A percentile compares a stretch with the other conserved stretches of the same genome.
These are phyloP conservation scores for Sporothrix phasma DNA, from an alignment of 2,329 filamentous ascomycete genomes.

Conservation along the genomic window DNA sequence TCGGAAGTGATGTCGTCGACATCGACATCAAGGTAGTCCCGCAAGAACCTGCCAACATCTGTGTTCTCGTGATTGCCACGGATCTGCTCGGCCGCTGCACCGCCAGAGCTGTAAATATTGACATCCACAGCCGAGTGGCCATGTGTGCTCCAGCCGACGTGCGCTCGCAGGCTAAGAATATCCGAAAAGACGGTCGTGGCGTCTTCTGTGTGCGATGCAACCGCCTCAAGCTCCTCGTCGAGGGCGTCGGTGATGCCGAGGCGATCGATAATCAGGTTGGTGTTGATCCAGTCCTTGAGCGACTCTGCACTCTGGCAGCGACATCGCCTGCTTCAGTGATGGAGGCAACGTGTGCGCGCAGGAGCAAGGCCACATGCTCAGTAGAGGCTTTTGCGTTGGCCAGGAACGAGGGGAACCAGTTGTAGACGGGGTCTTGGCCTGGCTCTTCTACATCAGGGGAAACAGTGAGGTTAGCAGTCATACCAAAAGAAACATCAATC, in stretches of 20 bases:
- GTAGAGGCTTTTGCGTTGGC: conserved; percentile 67
- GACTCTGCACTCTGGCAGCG: conserved; percentile 15
- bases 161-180: conserved; percentile 78
- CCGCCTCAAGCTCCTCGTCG: conserved; percentile 56
- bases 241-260: conserved; percentile 69
- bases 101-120: conserved; percentile 80
- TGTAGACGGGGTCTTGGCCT: conserved; percentile 45
- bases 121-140: conserved; percentile 92
- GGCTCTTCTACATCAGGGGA: conserved; percentile 33
- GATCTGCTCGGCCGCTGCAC: conserved; percentile 53
- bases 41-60: conserved; percentile 75
- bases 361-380: conserved; percentile 56
- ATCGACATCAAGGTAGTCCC: conserved; percentile 69
- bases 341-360: conserved; percentile 48
- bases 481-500: not conserved
- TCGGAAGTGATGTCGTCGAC: conserved; percentile 68
- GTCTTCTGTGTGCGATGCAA: conserved; percentile 49
- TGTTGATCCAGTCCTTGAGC: conserved; percentile 55
- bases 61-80: conserved; percentile 91
- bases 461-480: not conserved
- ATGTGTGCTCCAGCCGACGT: conserved; percentile 89
- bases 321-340: conserved; percentile 15
- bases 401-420: conserved; percentile 76
- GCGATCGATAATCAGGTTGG: conserved; percentile 55
- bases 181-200: conserved; percentile 58